Conservation (phyloP, 352 stramenopile genomes). For the Pythium aquatile region DNA sequence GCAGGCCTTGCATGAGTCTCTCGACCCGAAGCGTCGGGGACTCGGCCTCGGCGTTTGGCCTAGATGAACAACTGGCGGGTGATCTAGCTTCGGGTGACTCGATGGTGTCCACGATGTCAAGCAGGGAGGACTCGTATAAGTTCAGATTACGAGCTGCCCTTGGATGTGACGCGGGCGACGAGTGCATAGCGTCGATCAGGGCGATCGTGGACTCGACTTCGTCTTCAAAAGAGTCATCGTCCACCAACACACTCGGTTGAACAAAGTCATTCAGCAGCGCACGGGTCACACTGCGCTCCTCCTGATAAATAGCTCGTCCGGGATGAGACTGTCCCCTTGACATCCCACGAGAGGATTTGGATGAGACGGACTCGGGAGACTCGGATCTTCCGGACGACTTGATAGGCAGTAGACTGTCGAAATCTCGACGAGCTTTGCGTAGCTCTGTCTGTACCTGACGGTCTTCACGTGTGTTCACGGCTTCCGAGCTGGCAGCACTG, state of each 20-base stretch:
- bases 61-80: not conserved
- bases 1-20: conserved; percentile 29
- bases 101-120: conserved; percentile 47
- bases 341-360: not conserved
- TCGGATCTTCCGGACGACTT: not conserved
- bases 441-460: not conserved
- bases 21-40: conserved; percentile 14
- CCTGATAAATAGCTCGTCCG: not conserved
- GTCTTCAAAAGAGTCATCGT: conserved; percentile 28
- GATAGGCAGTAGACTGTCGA: not conserved
- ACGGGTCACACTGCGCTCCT: conserved; percentile 19
- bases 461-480: not conserved
- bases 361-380: not conserved
- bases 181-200: conserved; percentile 14
- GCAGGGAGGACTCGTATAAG: conserved; percentile 46
- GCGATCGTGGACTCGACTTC: conserved; percentile 23
- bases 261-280: conserved; percentile 18
- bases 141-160: conserved; percentile 12
- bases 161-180: not conserved
- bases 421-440: not conserved
- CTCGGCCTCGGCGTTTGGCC: not conserved
- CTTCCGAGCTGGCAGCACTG: not conserved
- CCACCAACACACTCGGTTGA: conserved; percentile 17
- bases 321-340: not conserved
- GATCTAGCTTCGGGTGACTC: conserved; percentile 21